These are phyloP conservation scores for Tetrahymena thermophila DNA, from an alignment of 73 alveolate genomes.

Conservation along the genomic window DNA sequence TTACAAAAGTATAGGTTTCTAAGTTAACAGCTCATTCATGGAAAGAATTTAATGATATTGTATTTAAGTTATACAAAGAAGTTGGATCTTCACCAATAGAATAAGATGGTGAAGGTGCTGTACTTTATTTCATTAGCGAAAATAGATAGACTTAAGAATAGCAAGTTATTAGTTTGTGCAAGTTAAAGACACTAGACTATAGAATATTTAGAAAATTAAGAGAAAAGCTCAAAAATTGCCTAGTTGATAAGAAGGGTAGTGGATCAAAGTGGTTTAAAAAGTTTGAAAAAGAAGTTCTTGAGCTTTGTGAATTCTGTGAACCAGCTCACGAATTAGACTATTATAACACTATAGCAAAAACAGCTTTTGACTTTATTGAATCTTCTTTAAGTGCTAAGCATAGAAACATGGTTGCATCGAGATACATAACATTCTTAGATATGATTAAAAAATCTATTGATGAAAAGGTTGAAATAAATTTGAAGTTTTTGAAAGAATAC, in stretches of 20 bases:
- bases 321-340: background rate
- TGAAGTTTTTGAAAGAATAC: background rate
- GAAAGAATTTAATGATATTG: constrained; percentile 53
- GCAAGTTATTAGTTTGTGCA: constrained; percentile 56
- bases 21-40: constrained; percentile 52
- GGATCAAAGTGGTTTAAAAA: background rate
- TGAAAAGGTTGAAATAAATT: background rate
- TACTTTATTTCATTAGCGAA: constrained; percentile 59
- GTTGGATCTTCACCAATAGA: constrained; percentile 71
- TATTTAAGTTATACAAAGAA: constrained; percentile 49
- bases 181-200: constrained; percentile 87
- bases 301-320: background rate
- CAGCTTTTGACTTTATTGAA: background rate
- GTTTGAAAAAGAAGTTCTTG: background rate
- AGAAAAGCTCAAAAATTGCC: constrained; percentile 71
- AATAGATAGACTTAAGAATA: constrained; percentile 16
- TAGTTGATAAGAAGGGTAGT: background rate
- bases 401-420: background rate
- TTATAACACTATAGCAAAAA: background rate
- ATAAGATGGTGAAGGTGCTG: constrained; percentile 92
- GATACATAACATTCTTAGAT: background rate
- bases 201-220: constrained; percentile 85
- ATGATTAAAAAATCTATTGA: background rate
- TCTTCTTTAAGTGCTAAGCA: background rate
- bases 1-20: constrained; percentile 55